These are phyloP conservation scores for Dendrobium chrysotoxum DNA, from an alignment of 106 monocot species.

Conservation along the genomic window DNA sequence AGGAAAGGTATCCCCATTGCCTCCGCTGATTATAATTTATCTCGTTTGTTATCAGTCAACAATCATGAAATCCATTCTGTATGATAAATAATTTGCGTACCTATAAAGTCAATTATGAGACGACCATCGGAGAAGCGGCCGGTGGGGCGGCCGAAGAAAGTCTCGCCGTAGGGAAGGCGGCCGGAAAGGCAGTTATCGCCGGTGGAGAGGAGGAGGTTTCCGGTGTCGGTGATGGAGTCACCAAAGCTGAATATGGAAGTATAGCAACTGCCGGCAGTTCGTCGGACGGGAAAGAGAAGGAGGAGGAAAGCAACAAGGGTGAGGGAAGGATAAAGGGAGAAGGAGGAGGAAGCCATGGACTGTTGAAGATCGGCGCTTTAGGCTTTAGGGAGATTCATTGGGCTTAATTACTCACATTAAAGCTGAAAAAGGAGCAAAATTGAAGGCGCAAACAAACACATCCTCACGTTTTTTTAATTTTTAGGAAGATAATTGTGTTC, in stretches of 20 bases:
- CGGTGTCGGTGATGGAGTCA: conserved; percentile 51
- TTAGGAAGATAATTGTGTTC: no score
- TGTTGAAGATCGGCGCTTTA: no score
- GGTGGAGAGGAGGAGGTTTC: conserved; percentile 16
- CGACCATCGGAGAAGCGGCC: conserved; percentile 51
- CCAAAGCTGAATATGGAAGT: conserved; percentile 50
- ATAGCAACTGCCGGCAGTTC: conserved; percentile 12
- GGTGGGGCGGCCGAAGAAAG: conserved; percentile 47
- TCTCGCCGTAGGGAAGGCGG: conserved; percentile 34
- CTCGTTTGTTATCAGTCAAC: not conserved
- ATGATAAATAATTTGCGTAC: conserved; percentile 8
- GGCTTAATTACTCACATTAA: no score
- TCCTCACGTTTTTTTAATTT: no score
- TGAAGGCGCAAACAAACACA: no score
- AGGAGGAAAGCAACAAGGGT: not conserved
- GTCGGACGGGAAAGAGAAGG: not conserved
- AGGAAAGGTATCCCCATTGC: conserved; percentile 33
- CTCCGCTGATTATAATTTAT: conserved; percentile 13
- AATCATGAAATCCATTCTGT: not conserved
- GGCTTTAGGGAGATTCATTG: no score
- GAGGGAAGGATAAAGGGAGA: not conserved
- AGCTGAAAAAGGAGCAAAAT: no score
- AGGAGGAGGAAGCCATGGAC: not conserved
- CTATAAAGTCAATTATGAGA: conserved; percentile 12
- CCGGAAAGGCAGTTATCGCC: not conserved